Evolutionary conservation across 345 rosid genomes (phyloP).

Genomic region (Lenwebbia sp.): DNA sequence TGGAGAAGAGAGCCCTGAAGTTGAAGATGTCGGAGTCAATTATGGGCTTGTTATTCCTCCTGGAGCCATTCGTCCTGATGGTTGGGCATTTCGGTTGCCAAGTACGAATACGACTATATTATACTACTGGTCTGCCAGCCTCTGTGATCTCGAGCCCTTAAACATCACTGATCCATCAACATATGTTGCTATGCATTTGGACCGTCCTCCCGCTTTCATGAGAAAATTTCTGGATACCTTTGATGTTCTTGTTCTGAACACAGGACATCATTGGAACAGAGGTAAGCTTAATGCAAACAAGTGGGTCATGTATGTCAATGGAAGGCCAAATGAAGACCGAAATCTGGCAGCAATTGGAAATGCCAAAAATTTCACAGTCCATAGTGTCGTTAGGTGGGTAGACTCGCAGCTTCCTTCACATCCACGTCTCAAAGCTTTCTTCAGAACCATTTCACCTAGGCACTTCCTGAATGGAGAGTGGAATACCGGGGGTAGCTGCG

Average conservation of each 20-base stretch:
- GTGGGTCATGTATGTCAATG: conserved; percentile 59
- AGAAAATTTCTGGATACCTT: conserved; percentile 35
- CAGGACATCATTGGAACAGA: conserved; percentile 86
- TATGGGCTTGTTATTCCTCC: conserved; percentile 43
- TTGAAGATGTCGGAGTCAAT: conserved; percentile 49
- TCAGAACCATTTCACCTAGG: conserved; percentile 64
- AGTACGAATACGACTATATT: conserved; percentile 61
- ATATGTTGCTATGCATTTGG: conserved; percentile 58
- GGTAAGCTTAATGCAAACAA: conserved; percentile 59
- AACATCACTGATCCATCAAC: conserved; percentile 21
- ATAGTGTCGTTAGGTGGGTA: conserved; percentile 48
- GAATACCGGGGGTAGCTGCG: conserved; percentile 76
- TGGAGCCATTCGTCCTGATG: conserved; percentile 57
- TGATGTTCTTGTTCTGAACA: conserved; percentile 57
- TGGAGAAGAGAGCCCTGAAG: conserved; percentile 38
- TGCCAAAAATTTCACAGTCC: conserved; percentile 51
- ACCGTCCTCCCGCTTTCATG: conserved; percentile 66
- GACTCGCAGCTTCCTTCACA: conserved; percentile 45
- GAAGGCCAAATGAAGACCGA: conserved; percentile 25
- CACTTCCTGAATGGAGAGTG: conserved; percentile 71
- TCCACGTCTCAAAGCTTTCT: conserved; percentile 50
- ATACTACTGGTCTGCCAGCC: conserved; percentile 67
- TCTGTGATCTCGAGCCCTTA: conserved; percentile 37
- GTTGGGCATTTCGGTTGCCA: conserved; percentile 56
- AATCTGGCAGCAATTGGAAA: conserved; percentile 24